phyloP scores from a whole-genome alignment of 2,329 filamentous ascomycete genomes.

The Zelopaecilomyces penicillatus region DNA sequence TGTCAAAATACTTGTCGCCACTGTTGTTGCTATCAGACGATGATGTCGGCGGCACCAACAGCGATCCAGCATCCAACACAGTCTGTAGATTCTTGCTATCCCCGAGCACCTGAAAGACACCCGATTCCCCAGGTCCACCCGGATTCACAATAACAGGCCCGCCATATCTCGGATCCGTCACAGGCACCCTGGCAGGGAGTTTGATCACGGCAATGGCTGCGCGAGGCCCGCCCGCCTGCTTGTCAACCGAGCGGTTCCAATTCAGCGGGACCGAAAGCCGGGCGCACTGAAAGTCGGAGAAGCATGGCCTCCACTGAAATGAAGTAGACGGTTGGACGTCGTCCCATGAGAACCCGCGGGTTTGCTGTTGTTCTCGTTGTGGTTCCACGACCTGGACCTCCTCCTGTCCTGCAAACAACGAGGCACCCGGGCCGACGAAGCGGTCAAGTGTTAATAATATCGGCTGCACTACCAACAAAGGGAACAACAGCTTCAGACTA shows the following conservation, averaged over 20 bases:
- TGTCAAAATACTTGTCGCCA: slow-evolving; percentile 22
- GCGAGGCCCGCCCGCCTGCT: slow-evolving; percentile 1
- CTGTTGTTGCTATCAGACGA: neutral
- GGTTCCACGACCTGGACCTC: too few species aligned
- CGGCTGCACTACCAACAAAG: too few species aligned
- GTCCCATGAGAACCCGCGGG: slow-evolving; percentile 3
- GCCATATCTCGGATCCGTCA: slow-evolving; percentile 11
- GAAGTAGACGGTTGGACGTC: slow-evolving; percentile 1
- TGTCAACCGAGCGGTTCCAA: slow-evolving; percentile 6
- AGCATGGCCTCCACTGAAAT: slow-evolving; percentile 7
- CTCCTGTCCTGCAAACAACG: too few species aligned
- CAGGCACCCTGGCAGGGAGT: slow-evolving; percentile 10
- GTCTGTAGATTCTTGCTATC: slow-evolving; percentile 8
- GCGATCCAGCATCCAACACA: slow-evolving; percentile 2
- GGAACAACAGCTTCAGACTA: too few species aligned
- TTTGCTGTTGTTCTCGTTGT: neutral
- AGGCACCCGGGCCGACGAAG: too few species aligned
- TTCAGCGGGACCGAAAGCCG: slow-evolving; percentile 10
- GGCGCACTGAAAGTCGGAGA: slow-evolving; percentile 8
- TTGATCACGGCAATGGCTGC: slow-evolving; percentile 10
- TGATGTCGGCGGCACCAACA: too few species aligned
- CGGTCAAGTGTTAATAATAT: too few species aligned
- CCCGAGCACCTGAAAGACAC: slow-evolving; percentile 8
- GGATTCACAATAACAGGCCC: slow-evolving; percentile 10
- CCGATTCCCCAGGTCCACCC: slow-evolving; percentile 12